Conservation (phyloP, 345 rosid species). For the Lenwebbia sp. region DNA sequence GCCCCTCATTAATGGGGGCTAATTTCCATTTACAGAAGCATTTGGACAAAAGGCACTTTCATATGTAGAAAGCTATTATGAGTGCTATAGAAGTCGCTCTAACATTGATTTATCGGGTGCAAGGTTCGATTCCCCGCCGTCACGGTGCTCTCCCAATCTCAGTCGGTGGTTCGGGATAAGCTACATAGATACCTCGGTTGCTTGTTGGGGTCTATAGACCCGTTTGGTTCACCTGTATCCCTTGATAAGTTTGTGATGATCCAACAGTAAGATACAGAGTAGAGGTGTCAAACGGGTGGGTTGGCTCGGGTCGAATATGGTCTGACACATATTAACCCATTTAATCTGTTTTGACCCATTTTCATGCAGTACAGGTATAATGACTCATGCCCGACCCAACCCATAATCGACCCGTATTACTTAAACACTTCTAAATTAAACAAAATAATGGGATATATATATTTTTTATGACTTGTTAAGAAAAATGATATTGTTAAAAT, state of each 20-base stretch:
- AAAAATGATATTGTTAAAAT: no score
- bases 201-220: fast-evolving
- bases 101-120: neutral
- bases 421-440: no score
- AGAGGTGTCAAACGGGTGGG: no score
- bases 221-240: fast-evolving
- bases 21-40: neutral
- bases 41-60: neutral
- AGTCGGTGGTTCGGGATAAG: neutral
- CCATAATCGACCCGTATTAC: no score
- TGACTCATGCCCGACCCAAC: no score
- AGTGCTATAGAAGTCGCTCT: neutral
- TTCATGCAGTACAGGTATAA: no score
- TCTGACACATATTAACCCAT: no score
- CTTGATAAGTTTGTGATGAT: neutral
- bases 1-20: neutral
- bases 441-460: no score
- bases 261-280: no score
- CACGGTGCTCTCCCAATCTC: neutral
- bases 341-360: no score
- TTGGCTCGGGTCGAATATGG: no score
- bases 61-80: neutral
- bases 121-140: neutral
- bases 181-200: neutral
- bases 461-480: no score